A percentile compares a stretch with the other conserved stretches of the same genome.
These are phyloP conservation scores for Dissophora globulifera DNA, from an alignment of 192 early-diverging fungal species.

Conservation along the genomic window DNA sequence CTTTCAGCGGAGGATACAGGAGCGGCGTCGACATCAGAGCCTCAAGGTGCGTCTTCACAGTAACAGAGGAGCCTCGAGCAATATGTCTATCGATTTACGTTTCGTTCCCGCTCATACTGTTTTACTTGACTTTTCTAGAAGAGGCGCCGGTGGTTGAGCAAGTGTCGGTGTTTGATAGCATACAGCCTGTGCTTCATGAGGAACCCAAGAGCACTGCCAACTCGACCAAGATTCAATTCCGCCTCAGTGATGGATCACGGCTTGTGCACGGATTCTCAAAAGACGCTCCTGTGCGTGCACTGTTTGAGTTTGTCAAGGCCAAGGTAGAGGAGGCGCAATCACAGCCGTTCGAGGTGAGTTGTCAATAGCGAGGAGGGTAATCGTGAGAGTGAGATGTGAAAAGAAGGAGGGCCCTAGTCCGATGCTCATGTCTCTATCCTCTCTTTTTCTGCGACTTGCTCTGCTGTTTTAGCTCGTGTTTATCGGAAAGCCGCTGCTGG, in stretches of 20 bases:
- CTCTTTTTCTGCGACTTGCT: no score
- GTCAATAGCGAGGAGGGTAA: no score
- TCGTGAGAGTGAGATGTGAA: no score
- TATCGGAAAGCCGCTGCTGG: slow-evolving; percentile 73
- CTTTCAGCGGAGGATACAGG: slow-evolving; percentile 15
- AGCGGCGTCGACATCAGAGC: not conserved
- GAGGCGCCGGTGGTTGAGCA: slow-evolving; percentile 4
- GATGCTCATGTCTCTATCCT: no score
- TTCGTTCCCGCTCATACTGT: no score
- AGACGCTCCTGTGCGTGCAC: slow-evolving; percentile 71
- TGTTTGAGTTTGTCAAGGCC: slow-evolving; percentile 90
- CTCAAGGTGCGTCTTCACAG: slow-evolving; percentile 6
- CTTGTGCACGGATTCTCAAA: slow-evolving; percentile 82
- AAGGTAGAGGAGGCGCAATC: slow-evolving; percentile 68
- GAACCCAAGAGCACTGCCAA: slow-evolving; percentile 63
- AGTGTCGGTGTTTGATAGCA: slow-evolving; percentile 54
- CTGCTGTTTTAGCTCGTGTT: slow-evolving; percentile 71
- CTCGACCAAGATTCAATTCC: slow-evolving; percentile 84
- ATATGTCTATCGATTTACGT: no score
- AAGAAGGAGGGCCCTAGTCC: no score
- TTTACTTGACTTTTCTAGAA: slow-evolving; percentile 7
- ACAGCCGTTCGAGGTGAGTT: slow-evolving; percentile 79
- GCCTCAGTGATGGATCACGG: slow-evolving; percentile 79
- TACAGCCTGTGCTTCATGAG: slow-evolving; percentile 55
- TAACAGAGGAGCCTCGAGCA: no score